Evolutionary conservation across 2,329 filamentous ascomycete genomes (phyloP).

Genomic region (Aaosphaeria arxii): DNA sequence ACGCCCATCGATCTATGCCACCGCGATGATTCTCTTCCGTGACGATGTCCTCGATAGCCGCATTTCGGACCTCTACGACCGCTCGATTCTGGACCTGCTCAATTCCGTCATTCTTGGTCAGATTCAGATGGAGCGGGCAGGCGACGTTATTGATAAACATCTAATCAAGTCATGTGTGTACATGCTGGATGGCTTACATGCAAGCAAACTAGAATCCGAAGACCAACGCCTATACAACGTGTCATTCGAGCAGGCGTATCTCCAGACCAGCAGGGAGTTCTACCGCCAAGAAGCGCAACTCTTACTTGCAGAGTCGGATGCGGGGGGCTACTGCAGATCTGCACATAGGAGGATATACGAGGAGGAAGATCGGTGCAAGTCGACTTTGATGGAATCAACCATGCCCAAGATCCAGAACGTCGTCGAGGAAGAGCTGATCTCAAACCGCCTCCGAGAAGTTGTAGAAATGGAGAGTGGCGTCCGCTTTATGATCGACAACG

Average conservation of each 20-base stretch:
- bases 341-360: conserved; percentile 72
- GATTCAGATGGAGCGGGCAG: conserved; percentile 86
- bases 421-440: conserved; percentile 78
- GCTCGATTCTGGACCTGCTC: conserved; percentile 68
- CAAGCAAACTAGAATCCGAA: conserved; percentile 74
- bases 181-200: conserved; percentile 88
- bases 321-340: conserved; percentile 76
- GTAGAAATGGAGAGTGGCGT: conserved; percentile 85
- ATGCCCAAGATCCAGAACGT: conserved; percentile 71
- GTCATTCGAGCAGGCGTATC: conserved; percentile 75
- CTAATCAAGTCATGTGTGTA: conserved; percentile 79
- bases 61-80: conserved; percentile 42
- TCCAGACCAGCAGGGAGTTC: conserved; percentile 68
- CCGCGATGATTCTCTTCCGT: conserved; percentile 83
- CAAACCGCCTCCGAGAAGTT: conserved; percentile 73
- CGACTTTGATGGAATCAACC: conserved; percentile 73
- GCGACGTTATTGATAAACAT: conserved; percentile 80
- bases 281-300: conserved; percentile 73
- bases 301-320: conserved; percentile 74
- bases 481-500: conserved; percentile 86
- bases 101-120: conserved; percentile 84
- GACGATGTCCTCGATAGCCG: conserved; percentile 73
- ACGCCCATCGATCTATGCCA: conserved; percentile 75
- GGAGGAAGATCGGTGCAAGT: conserved; percentile 78
- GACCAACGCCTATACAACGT: conserved; percentile 79